These are phyloP conservation scores for Pythium folliculosum DNA, from an alignment of 352 stramenopile genomes.

Conservation along the genomic window DNA sequence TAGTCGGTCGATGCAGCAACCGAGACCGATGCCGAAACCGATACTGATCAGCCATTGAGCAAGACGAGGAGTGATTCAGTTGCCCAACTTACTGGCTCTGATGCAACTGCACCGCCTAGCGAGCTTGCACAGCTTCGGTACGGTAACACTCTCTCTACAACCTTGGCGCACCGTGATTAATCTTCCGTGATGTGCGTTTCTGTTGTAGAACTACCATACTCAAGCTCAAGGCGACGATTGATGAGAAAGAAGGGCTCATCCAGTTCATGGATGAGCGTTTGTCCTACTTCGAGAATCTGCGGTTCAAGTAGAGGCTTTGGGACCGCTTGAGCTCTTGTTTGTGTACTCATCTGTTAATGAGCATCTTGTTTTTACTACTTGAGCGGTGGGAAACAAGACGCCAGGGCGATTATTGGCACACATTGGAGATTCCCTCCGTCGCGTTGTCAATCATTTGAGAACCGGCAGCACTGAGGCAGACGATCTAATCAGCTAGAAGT, in stretches of 20 bases:
- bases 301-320: slow-evolving; percentile 14
- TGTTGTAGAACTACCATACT: slow-evolving; percentile 49
- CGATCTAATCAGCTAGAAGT: not conserved
- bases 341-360: not conserved
- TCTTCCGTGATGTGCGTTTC: not conserved
- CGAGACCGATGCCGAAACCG: slow-evolving; percentile 5
- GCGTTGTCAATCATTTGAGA: not conserved
- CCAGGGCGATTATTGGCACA: not conserved
- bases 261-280: slow-evolving; percentile 58
- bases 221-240: slow-evolving; percentile 54
- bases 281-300: slow-evolving; percentile 42
- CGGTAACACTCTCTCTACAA: not conserved
- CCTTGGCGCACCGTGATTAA: not conserved
- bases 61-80: not conserved
- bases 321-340: not conserved
- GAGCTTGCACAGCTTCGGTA: slow-evolving; percentile 20
- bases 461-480: not conserved
- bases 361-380: slow-evolving; percentile 1
- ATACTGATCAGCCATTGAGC: not conserved
- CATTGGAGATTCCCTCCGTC: not conserved
- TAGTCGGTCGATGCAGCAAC: slow-evolving; percentile 17
- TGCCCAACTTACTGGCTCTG: slow-evolving; percentile 2
- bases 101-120: slow-evolving; percentile 9
- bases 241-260: slow-evolving; percentile 64
- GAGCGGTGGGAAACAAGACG: not conserved